Base-by-base conservation (phyloP, 1,139 yeast genomes). In the Sugiyamaella xylanicola region DNA sequence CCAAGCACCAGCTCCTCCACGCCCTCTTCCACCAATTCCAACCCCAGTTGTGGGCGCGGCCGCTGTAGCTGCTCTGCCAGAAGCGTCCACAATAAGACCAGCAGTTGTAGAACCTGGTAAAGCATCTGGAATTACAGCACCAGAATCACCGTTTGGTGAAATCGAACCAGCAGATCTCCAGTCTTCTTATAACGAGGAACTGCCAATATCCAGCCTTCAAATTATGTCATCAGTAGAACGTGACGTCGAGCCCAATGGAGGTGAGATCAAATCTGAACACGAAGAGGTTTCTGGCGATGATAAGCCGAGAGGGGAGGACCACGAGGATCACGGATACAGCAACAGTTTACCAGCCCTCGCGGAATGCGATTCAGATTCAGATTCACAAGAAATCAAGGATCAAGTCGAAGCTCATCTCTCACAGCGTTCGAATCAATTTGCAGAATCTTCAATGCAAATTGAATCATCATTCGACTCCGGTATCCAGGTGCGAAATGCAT, bases 361-460 rank as follows among this genome's bases (percentile, higher is more conserved):
- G 2, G 61, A 58, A 19, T 29, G 52, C 48, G 60, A 56, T 15
- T 61, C 64, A 1, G 65, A 62, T 17, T 51, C 55, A 2, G 63
- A 59, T 32, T 42, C 51, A 9, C 53, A 54, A n/a, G 65, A 63
- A 32, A 46, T 60, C 13, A 46, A 40, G 25, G 55, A 53, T 5
- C 55, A 69, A 51, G 67, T 72, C 21, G 59, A 63, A 49, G 47
- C 66, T 27, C 61, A 65, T 54, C 55, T 54, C 19, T 59, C 63
- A 20, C 63, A 60, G 44, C 44, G 61, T 13, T 48, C 46, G 22
- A 16, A 13, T 22, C 40, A 48, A 20, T 45, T 19, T 32, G 48
- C 17, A 17, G 27, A 43, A 11, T 51, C 54, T 8, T 51, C 54
- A 17, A 27, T 52, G n/a, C 51, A 47, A 13, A 37, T 41, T 25